Conservation (phyloP, 352 stramenopile species). For the Phytopythium boreale region DNA sequence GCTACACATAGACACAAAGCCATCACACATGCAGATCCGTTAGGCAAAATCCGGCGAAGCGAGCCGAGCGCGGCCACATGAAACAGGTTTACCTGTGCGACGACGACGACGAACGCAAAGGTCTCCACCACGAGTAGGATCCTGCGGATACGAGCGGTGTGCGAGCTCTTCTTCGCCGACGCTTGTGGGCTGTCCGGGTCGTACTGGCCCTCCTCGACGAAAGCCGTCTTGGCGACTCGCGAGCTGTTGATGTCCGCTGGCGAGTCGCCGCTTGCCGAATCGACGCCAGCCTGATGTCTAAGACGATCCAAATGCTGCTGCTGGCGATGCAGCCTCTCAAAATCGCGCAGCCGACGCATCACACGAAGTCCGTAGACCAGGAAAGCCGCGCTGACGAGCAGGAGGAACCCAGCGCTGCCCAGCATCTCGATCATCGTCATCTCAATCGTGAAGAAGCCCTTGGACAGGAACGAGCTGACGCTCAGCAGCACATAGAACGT, state of each 20-base stretch:
- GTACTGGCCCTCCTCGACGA: slow-evolving; percentile 19
- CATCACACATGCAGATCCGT: not conserved
- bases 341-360: slow-evolving; percentile 22
- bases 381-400: slow-evolving; percentile 35
- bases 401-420: slow-evolving; percentile 30
- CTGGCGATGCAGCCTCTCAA: slow-evolving; percentile 21
- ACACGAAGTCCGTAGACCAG: slow-evolving; percentile 34
- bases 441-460: slow-evolving; percentile 29
- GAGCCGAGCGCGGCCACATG: not conserved
- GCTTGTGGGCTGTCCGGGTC: slow-evolving; percentile 23
- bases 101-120: slow-evolving; percentile 35
- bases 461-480: slow-evolving; percentile 29
- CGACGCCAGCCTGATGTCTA: not conserved
- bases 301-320: slow-evolving; percentile 10
- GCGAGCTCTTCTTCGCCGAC: slow-evolving; percentile 26
- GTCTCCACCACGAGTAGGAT: slow-evolving; percentile 47
- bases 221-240: slow-evolving; percentile 20
- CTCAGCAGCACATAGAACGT: slow-evolving; percentile 37
- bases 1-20: slow-evolving; percentile 8
- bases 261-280: not conserved
- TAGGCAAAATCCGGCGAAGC: not conserved
- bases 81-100: slow-evolving; percentile 21
- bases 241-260: slow-evolving; percentile 7
- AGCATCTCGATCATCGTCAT: slow-evolving; percentile 31
- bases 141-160: slow-evolving; percentile 41